Evolutionary conservation across 2,329 filamentous ascomycete species (phyloP), one percentile per base, ranked within the genome.

Genomic region (Talaromyces islandicus): DNA sequence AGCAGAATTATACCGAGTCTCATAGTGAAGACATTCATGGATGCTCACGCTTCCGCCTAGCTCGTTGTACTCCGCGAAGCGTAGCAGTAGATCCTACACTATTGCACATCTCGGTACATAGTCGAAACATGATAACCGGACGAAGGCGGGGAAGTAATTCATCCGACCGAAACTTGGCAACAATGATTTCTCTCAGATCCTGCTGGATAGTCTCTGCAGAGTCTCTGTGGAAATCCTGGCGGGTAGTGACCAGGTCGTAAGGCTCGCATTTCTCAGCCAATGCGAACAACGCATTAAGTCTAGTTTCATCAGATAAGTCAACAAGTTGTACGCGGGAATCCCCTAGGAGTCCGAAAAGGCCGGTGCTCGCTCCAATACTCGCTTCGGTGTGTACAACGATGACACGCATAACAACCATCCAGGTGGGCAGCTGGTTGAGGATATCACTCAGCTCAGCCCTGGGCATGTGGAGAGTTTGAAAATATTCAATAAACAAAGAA

Each of bases 111-210:
- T 56, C 14, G 2, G 38, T 56, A 48, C 54, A 56, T 3, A 56
- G 38, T 27, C 54, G 54, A n/a, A 56, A 56, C 54, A 56, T 56
- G 17, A 56, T 56, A 2, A 56, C 54, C 25, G 54, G 54, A 46
- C 27, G 38, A 10, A 46, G 24, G 4, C 54, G 54, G 35, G 21
- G 3, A 21, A 46, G 38, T 29, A 56, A n/a, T 3, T 19, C 38
- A 1, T 56, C 54, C n/a, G 17, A 56, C 14, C 24, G 2, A 21
- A 46, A 19, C 41, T 48, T 29, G 24, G 19, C 19, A 25, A 21
- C 12, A 14, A 50, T 14, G 14, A 50, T 12, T 5, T 50, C 12
- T 25, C 43, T 6, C 43, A 50, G 5, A 7, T 24, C 25, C 19
- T 50, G n/a, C 19, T 50, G 43, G 24, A 24, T 19, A n/a, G 11